Evolutionary conservation across 768 basidiomycete genomes (phyloP).

Genomic region (Lactarius evosmus): DNA sequence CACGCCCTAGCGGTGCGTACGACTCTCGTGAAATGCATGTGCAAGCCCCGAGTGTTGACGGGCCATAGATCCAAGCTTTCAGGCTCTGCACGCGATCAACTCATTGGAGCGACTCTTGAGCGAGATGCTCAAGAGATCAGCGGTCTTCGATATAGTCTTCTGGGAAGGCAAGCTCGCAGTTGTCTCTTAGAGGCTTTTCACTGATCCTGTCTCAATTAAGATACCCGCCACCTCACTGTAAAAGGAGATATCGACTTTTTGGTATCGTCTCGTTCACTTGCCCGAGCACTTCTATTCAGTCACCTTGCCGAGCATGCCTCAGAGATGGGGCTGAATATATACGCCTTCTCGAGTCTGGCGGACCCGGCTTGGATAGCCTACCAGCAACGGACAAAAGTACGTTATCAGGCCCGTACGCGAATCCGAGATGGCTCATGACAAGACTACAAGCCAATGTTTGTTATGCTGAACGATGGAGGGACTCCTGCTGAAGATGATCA

Average conservation of each 20-base stretch:
- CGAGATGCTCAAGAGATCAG: constrained; percentile 48
- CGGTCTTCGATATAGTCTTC: constrained; percentile 62
- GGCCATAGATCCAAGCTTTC: constrained; percentile 50
- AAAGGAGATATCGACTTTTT: constrained; percentile 40
- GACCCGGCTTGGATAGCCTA: constrained; percentile 53
- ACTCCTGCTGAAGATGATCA: constrained; percentile 24
- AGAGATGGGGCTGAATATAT: constrained; percentile 41
- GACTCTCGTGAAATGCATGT: neutral
- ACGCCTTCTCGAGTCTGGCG: constrained; percentile 43
- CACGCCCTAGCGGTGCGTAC: constrained; percentile 42
- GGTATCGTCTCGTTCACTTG: constrained; percentile 49
- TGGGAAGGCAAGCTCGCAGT: constrained; percentile 45
- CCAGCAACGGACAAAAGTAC: constrained; percentile 40
- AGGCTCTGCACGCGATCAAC: constrained; percentile 59
- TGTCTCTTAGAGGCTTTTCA: constrained; percentile 1
- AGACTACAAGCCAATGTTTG: constrained; percentile 58
- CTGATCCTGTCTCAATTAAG: constrained; percentile 34
- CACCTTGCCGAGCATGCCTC: constrained; percentile 39
- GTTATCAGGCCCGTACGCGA: neutral
- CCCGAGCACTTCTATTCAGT: constrained; percentile 48
- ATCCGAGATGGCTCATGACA: constrained; percentile 21
- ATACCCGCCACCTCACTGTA: constrained; percentile 43
- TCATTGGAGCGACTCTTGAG: constrained; percentile 50
- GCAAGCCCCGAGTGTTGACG: neutral
- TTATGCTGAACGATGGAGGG: constrained; percentile 56